Percentiles rank a stretch among this genome's conserved stretches.
Evolutionary conservation across 169 alveolate genomes (phyloP).

Genomic region (Plasmodium knowlesi): DNA sequence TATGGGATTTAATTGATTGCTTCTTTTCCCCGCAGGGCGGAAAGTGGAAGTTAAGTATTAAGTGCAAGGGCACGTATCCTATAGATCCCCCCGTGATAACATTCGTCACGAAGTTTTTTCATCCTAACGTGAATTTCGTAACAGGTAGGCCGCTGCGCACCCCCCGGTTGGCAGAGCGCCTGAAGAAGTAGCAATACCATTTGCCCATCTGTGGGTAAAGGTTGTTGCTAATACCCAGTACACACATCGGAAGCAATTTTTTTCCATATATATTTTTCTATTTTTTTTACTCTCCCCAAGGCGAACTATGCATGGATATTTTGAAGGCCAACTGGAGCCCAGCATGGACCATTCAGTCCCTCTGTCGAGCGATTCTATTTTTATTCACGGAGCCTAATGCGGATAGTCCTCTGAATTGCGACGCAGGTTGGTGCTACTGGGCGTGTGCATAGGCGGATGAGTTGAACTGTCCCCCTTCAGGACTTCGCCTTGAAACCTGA

Average conservation of each 20-base stretch:
- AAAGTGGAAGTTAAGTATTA: conserved; percentile 89
- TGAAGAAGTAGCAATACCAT: background rate
- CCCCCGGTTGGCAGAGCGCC: background rate
- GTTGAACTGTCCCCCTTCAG: background rate
- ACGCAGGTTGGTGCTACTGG: conserved; percentile 87
- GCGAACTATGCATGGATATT: conserved; percentile 95
- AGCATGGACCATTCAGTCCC: conserved; percentile 95
- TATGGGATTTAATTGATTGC: background rate
- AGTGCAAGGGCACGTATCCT: conserved; percentile 94
- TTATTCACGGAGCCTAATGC: conserved; percentile 95
- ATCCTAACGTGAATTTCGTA: conserved; percentile 96
- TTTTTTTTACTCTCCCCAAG: conserved; percentile 71
- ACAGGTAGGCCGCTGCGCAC: conserved; percentile 87
- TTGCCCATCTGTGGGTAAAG: background rate
- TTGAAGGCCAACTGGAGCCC: conserved; percentile 96
- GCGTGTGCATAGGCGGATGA: background rate
- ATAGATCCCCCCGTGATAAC: conserved; percentile 94
- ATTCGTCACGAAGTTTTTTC: conserved; percentile 95
- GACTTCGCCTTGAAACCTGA: background rate
- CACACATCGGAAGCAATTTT: background rate
- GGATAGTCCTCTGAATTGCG: conserved; percentile 97
- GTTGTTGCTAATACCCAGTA: background rate
- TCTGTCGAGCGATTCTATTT: conserved; percentile 93
- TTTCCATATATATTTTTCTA: background rate
- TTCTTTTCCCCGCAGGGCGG: conserved; percentile 83